phyloP scores from a whole-genome alignment of 1,284 basidiomycete species.

The Anthracocystis walkeri region DNA sequence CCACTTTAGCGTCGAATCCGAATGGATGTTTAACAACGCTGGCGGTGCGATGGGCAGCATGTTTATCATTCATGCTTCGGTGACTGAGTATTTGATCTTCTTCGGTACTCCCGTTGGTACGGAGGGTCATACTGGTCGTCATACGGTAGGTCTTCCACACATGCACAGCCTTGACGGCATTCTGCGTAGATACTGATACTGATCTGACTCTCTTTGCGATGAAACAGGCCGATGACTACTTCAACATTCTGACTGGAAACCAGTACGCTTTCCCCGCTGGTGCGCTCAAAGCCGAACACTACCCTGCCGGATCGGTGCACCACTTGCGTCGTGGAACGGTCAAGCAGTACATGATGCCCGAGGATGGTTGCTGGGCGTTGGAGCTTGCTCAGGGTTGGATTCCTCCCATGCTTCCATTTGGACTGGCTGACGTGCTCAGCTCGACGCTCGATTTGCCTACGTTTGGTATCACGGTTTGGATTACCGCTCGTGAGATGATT shows the following conservation, averaged over 20 bases:
- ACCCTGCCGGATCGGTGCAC: conserved; percentile 85
- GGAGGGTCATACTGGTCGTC: conserved; percentile 92
- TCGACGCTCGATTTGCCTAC: conserved; percentile 91
- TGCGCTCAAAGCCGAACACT: conserved; percentile 82
- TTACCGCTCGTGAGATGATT: conserved; percentile 75
- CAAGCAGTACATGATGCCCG: conserved; percentile 98
- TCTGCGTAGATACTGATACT: neutral
- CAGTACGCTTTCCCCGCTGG: conserved; percentile 91
- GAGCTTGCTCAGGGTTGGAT: conserved; percentile 85
- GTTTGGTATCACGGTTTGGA: conserved; percentile 80
- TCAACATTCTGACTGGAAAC: conserved; percentile 91
- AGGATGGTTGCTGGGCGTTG: conserved; percentile 87
- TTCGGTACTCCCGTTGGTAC: conserved; percentile 96
- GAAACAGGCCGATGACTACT: conserved; percentile 86
- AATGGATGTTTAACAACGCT: conserved; percentile 98
- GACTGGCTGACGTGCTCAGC: conserved; percentile 83
- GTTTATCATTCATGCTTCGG: conserved; percentile 95
- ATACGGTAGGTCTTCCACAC: conserved; percentile 74
- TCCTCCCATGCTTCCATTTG: conserved; percentile 79
- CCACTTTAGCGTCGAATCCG: conserved; percentile 71
- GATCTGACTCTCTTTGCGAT: neutral
- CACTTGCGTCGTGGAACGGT: conserved; percentile 82
- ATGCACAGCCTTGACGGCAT: neutral
- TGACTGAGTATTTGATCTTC: conserved; percentile 81
- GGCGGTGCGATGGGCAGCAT: conserved; percentile 97